These are phyloP conservation scores for Trypanosoma rangeli DNA, from an alignment of 208 protist species.

Conservation along the genomic window DNA sequence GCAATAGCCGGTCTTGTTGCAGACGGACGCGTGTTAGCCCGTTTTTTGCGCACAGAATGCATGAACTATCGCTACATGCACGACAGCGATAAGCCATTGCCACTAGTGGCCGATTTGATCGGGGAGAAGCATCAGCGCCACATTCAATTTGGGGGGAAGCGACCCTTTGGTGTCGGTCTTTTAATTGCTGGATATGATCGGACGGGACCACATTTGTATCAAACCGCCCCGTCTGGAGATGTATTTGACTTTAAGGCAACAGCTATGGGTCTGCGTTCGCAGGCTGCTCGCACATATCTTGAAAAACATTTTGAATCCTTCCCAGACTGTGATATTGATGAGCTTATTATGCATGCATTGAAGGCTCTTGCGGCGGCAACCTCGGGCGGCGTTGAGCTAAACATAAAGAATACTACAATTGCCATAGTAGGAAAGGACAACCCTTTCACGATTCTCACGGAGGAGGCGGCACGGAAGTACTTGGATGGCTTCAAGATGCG, in stretches of 20 bases:
- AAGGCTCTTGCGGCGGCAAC: conserved; percentile 93
- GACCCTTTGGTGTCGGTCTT: conserved; percentile 99
- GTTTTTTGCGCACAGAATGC: conserved; percentile 97
- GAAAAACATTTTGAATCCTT: conserved; percentile 97
- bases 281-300: conserved; percentile 98
- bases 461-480: conserved; percentile 81
- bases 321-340: conserved; percentile 73
- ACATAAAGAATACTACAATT: conserved; percentile 91
- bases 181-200: conserved; percentile 96
- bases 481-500: conserved; percentile 79
- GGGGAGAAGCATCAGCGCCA: conserved; percentile 96
- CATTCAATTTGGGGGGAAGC: conserved; percentile 95
- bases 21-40: conserved; percentile 94
- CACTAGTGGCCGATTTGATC: conserved; percentile 78
- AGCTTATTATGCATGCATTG: conserved; percentile 93
- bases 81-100: conserved; percentile 68
- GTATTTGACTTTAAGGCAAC: conserved; percentile 98
- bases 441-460: conserved; percentile 84
- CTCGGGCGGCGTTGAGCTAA: conserved; percentile 88
- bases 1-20: conserved; percentile 98
- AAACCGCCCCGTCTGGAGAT: conserved; percentile 97
- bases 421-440: conserved; percentile 90
- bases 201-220: conserved; percentile 94
- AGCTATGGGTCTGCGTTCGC: conserved; percentile 98
- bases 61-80: conserved; percentile 97